phyloP scores from a whole-genome alignment of 441 rosid genomes.

The Mallotus japonicus region DNA sequence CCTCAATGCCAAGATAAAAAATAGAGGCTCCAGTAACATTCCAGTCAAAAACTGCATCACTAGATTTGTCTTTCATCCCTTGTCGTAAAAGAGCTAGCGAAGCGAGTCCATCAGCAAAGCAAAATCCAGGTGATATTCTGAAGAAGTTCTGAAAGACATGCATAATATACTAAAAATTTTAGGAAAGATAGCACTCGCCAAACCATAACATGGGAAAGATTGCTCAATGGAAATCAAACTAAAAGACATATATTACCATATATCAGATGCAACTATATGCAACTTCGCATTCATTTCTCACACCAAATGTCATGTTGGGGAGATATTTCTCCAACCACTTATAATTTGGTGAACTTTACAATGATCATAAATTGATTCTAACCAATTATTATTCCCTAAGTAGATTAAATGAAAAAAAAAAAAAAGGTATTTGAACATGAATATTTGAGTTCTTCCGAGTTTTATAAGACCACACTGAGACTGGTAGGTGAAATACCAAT shows the following conservation, averaged over 20 bases:
- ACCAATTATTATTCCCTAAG: background rate
- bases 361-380: background rate
- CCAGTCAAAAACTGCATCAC: conserved; percentile 81
- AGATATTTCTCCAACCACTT: background rate
- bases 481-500: background rate
- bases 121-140: conserved; percentile 93
- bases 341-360: no score
- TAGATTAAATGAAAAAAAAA: no score
- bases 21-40: conserved; percentile 94
- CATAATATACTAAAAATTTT: conserved; percentile 7
- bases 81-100: conserved; percentile 95
- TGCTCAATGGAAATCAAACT: background rate
- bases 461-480: no score
- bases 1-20: conserved; percentile 83
- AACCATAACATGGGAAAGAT: background rate
- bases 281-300: conserved; percentile 3
- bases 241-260: background rate
- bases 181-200: background rate
- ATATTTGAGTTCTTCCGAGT: no score
- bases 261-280: background rate
- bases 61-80: conserved; percentile 88
- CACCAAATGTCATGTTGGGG: background rate
- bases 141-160: conserved; percentile 69
- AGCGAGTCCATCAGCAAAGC: conserved; percentile 99
- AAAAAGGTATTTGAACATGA: no score